phyloP scores from a whole-genome alignment of 2,329 filamentous ascomycete species.

The Ceratocystis colombiana region DNA sequence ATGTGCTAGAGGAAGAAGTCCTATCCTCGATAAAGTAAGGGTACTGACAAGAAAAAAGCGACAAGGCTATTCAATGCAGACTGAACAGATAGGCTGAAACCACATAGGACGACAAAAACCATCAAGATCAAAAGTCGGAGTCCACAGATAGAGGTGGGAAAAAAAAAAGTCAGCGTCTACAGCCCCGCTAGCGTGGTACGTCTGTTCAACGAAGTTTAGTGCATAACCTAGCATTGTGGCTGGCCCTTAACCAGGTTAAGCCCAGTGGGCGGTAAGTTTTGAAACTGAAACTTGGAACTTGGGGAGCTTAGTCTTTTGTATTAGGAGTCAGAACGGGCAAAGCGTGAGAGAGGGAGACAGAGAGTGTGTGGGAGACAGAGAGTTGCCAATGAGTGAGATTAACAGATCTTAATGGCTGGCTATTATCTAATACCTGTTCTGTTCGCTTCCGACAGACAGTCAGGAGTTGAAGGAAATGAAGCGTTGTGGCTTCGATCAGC shows the following conservation, averaged over 20 bases:
- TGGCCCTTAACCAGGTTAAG: slow-evolving; percentile 2
- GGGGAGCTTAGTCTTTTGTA: background rate
- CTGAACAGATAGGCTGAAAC: too few relatives aligned
- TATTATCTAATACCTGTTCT: too few relatives aligned
- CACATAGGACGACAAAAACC: background rate
- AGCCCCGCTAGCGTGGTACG: background rate
- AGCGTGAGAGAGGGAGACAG: background rate
- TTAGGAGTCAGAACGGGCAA: too few relatives aligned
- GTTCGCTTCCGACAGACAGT: background rate
- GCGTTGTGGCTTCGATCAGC: slow-evolving; percentile 8
- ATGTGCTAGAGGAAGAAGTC: background rate
- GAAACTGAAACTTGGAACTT: slow-evolving; percentile 14
- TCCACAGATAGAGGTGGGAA: background rate
- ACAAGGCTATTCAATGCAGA: too few relatives aligned
- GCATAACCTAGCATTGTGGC: slow-evolving; percentile 12
- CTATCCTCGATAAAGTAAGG: background rate
- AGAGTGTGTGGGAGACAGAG: too few relatives aligned
- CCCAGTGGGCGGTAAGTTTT: slow-evolving; percentile 9
- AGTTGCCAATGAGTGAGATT: too few relatives aligned
- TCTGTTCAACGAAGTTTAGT: slow-evolving; percentile 1
- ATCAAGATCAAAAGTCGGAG: background rate
- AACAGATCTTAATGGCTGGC: too few relatives aligned
- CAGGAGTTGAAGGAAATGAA: background rate
- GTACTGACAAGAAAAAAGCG: too few relatives aligned
- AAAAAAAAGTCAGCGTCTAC: background rate